These are phyloP conservation scores for Massarina eburnea DNA, from an alignment of 2,329 filamentous ascomycete genomes.

Conservation along the genomic window DNA sequence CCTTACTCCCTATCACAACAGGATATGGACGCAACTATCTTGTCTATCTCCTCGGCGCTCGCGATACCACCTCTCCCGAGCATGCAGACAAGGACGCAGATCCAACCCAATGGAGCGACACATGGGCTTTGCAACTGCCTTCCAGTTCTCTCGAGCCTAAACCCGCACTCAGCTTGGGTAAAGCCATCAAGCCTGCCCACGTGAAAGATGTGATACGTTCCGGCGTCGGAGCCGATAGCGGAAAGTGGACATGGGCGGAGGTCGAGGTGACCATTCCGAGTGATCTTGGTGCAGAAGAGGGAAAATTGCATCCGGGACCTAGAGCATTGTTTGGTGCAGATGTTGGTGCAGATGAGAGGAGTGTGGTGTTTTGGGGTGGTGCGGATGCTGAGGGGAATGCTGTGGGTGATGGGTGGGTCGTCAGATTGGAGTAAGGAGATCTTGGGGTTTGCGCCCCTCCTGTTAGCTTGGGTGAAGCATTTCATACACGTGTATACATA, in stretches of 20 bases:
- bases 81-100: slow-evolving; percentile 5
- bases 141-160: slow-evolving; percentile 36
- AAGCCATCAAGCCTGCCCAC: slow-evolving; percentile 44
- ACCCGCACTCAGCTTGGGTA: slow-evolving; percentile 22
- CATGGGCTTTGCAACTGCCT: slow-evolving; percentile 50
- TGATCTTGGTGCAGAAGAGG: slow-evolving; percentile 33
- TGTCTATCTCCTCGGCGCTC: slow-evolving; percentile 45
- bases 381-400: slow-evolving; percentile 46
- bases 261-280: slow-evolving; percentile 43
- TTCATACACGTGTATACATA: not conserved
- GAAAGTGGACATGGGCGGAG: slow-evolving; percentile 47
- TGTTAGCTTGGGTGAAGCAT: not conserved
- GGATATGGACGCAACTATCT: slow-evolving; percentile 50
- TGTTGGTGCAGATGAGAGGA: slow-evolving; percentile 37
- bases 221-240: slow-evolving; percentile 44
- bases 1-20: slow-evolving; percentile 45
- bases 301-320: slow-evolving; percentile 50
- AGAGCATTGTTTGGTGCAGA: slow-evolving; percentile 47
- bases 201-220: slow-evolving; percentile 48
- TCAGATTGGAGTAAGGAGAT: slow-evolving; percentile 37
- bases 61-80: slow-evolving; percentile 8
- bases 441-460: too few relatives aligned
- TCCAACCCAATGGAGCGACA: slow-evolving; percentile 41
- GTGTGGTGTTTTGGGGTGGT: slow-evolving; percentile 48
- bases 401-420: slow-evolving; percentile 50